Evolutionary conservation across 139 green algal genomes (phyloP).

Genomic region (Haematococcus lacustris): DNA sequence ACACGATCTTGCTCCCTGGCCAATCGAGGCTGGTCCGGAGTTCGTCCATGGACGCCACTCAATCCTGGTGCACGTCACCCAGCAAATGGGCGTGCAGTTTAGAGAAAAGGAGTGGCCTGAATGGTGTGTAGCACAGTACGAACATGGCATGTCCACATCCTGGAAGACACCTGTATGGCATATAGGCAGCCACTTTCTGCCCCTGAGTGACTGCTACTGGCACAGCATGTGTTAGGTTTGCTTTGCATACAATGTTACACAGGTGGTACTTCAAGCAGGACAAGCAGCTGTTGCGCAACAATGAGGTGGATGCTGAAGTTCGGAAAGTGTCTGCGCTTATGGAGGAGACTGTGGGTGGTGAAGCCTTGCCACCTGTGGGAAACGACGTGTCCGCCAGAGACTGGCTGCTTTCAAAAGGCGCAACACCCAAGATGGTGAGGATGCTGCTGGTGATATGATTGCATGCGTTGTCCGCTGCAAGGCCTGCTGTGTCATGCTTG

Average conservation of each 20-base stretch:
- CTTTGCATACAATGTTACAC: no score
- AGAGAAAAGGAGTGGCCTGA: conserved; percentile 64
- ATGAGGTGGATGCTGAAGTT: conserved; percentile 42
- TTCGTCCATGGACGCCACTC: conserved; percentile 74
- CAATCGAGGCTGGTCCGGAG: conserved; percentile 68
- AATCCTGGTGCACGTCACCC: conserved; percentile 12
- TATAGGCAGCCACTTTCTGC: no score
- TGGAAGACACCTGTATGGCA: no score
- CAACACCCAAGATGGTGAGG: conserved; percentile 21
- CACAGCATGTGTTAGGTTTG: no score
- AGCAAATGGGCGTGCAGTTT: conserved; percentile 34
- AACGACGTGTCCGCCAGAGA: conserved; percentile 45
- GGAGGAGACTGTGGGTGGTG: no score
- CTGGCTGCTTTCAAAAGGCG: conserved; percentile 46
- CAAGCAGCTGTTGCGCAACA: conserved; percentile 30
- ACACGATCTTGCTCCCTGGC: conserved; percentile 63
- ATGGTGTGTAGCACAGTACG: no score
- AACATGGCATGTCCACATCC: no score
- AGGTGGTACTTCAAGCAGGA: conserved; percentile 50
- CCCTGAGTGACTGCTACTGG: no score
- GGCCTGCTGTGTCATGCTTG: no score
- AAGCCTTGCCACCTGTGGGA: conserved; percentile 28
- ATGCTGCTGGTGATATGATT: neutral
- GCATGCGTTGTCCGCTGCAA: no score
- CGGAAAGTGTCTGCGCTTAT: conserved; percentile 34